Conservation (phyloP, 108 stramenopile species). For the Aurantiochytrium sp. region DNA sequence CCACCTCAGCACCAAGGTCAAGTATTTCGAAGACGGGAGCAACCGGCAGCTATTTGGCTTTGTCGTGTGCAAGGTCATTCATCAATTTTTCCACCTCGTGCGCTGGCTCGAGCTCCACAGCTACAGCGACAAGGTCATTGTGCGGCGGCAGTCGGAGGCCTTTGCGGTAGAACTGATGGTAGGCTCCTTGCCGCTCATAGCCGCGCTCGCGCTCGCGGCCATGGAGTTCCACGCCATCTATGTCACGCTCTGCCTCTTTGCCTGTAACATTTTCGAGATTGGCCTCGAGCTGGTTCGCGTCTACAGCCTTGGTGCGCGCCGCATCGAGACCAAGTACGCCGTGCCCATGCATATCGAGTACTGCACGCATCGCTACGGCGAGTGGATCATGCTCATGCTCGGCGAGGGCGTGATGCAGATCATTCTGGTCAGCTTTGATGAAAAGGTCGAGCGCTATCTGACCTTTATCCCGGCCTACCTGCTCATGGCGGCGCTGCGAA, state of each 20-base stretch:
- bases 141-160: neutral
- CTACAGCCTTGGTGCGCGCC: neutral
- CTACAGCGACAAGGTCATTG: neutral
- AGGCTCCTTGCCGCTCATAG: neutral
- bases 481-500: neutral
- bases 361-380: constrained; percentile 67
- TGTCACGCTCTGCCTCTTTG: neutral
- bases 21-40: neutral
- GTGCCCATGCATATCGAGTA: constrained; percentile 65
- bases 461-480: constrained; percentile 28
- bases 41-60: neutral
- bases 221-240: neutral
- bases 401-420: constrained; percentile 63
- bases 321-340: neutral
- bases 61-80: neutral
- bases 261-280: neutral
- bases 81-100: neutral
- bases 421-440: constrained; percentile 50
- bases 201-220: neutral
- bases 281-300: neutral
- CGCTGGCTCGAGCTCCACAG: neutral
- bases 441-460: neutral
- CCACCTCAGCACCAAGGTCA: neutral
- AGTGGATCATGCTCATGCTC: constrained; percentile 70
- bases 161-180: neutral